Conservation (phyloP, 805 yeast species). For the Saccharomyces mikatae region DNA sequence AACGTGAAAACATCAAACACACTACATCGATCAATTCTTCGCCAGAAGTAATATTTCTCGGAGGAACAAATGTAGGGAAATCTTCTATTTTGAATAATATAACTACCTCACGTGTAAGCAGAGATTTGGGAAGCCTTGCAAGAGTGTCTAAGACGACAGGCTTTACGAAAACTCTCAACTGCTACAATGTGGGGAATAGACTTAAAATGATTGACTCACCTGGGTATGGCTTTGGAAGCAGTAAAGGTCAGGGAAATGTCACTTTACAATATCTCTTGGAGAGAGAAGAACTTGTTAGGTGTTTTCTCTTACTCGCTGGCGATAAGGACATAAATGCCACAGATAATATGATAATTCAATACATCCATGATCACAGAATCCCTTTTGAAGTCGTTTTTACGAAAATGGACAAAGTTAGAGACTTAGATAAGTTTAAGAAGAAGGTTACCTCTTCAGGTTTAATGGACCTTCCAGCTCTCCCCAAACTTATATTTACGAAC, state of each 20-base stretch:
- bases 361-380: constrained; percentile 46
- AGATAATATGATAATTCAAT: constrained; percentile 47
- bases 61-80: constrained; percentile 83
- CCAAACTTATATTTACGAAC: constrained; percentile 45
- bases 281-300: constrained; percentile 46
- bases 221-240: constrained; percentile 77
- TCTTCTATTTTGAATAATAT: constrained; percentile 65
- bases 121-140: constrained; percentile 37
- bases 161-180: constrained; percentile 54
- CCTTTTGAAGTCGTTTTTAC: constrained; percentile 72
- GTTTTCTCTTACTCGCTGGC: constrained; percentile 56
- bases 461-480: constrained; percentile 35
- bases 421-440: constrained; percentile 33
- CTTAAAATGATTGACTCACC: constrained; percentile 77
- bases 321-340: constrained; percentile 49
- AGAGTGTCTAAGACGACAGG: constrained; percentile 50
- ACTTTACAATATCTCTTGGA: constrained; percentile 54
- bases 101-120: constrained; percentile 34
- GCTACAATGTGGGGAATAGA: constrained; percentile 56
- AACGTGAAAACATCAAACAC: constrained; percentile 23
- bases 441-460: constrained; percentile 34
- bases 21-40: constrained; percentile 32
- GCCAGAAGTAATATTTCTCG: constrained; percentile 72
- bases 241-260: constrained; percentile 56
- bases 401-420: constrained; percentile 54